Conservation (phyloP, 345 rosid genomes). For the Eucalyptus sp. region DNA sequence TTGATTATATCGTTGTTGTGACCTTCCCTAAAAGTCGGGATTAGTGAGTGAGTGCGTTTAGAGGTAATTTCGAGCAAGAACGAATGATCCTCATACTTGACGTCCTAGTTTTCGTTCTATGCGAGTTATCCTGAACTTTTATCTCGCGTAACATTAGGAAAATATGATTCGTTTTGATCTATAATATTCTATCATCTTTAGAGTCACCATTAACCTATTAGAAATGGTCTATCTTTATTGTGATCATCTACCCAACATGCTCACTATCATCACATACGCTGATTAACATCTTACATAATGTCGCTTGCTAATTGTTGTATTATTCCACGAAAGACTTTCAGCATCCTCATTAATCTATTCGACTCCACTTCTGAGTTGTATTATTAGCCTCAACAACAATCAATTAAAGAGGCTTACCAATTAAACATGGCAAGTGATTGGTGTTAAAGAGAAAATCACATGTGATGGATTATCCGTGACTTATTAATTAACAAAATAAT, state of each 20-base stretch:
- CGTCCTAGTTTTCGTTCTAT: neutral
- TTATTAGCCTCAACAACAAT: neutral
- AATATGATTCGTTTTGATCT: fast-evolving
- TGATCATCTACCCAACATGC: neutral
- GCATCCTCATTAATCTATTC: neutral
- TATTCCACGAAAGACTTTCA: too few species aligned
- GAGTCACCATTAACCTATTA: neutral
- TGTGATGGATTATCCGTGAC: neutral
- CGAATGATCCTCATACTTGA: neutral
- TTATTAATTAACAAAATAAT: neutral
- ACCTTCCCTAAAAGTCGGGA: neutral
- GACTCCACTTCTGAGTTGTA: neutral
- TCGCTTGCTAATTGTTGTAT: neutral
- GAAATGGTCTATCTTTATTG: neutral
- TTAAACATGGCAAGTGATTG: neutral
- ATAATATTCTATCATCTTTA: neutral
- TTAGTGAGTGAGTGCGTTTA: neutral
- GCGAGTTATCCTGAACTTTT: too few species aligned
- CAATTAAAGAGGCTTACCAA: neutral
- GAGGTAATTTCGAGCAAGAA: neutral
- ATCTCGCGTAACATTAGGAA: neutral
- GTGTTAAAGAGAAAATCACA: neutral
- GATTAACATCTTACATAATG: too few species aligned
- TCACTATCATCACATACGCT: neutral
- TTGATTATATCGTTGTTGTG: neutral